Base-by-base conservation (phyloP, 2,329 filamentous ascomycete genomes). In the Sclerotinia sclerotiorum region DNA sequence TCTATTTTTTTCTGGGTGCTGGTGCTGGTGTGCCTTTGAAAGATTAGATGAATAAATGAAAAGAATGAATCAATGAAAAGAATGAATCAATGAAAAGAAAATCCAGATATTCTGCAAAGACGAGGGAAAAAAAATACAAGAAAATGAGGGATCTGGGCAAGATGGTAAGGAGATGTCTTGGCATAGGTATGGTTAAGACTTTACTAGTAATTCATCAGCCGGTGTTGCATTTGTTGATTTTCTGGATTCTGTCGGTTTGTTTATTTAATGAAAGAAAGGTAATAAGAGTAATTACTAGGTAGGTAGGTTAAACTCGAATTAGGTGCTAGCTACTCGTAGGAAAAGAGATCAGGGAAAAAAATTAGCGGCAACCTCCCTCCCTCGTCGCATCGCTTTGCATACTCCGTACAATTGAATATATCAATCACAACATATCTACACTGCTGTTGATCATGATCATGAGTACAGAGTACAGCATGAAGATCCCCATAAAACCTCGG, bases 141-240 rank as follows among this genome's bases (percentile, higher is more conserved):
- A 51, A 13, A 39, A 39, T 13, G 60, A 5, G 15, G 39, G n/a
- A 21, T 62, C 46, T 62, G 44, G 58, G 58, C 21, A 6, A 6
- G 29, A 62, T 51, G 32, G 29, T 3, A 51, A 39, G n/a, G 29
- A 35, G 46, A 32, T 39, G 21, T 51, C 49, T 51, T 39, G 46
- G 60, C 46, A 29, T 29, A 17, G n/a, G n/a, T 24, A 35, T 51
- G 32, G 29, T 62, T 27, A 49, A 32, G 58, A 10, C 11, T n/a
- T n/a, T n/a, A n/a, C 19, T 32, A 48, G 42, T 0, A 61, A 61
- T 61, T 49, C 42, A 49, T 48, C 27, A 61, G 44, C 44, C 58
- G 29, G 44, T 49, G 44, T 19, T 49, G 58, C 58, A 46, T 62
- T 29, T 49, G 17, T 62, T 24, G 29, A 24, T 32, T 62, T 62